These are phyloP conservation scores for Agaricus blazei DNA, from an alignment of 768 basidiomycete species.

Conservation along the genomic window DNA sequence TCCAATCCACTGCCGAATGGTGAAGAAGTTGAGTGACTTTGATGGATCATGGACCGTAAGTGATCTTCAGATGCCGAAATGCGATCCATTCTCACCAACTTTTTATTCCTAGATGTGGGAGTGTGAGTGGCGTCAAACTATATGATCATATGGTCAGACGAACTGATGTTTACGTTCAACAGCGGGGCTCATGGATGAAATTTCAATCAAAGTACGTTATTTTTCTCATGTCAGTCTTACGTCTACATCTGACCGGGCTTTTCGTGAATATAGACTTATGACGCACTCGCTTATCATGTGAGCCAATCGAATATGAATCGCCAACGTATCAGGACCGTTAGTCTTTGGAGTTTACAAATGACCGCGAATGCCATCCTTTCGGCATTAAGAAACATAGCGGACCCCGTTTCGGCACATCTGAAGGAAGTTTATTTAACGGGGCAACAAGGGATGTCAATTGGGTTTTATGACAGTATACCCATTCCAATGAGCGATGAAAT, in stretches of 20 bases:
- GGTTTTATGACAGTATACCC: constrained; percentile 2
- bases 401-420: constrained; percentile 53
- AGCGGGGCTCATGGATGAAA: constrained; percentile 91
- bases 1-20: constrained; percentile 87
- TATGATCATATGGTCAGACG: not conserved
- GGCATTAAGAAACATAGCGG: constrained; percentile 70
- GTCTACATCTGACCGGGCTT: constrained; percentile 3
- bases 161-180: constrained; percentile 16
- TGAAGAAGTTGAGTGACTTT: constrained; percentile 81
- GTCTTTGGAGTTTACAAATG: constrained; percentile 92
- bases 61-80: constrained; percentile 14
- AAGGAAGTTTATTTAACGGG: constrained; percentile 35
- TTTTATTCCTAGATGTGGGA: constrained; percentile 72
- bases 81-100: not conserved
- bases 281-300: constrained; percentile 93
- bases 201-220: constrained; percentile 68
- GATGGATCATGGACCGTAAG: constrained; percentile 95
- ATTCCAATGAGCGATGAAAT: constrained; percentile 1
- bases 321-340: constrained; percentile 79
- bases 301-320: constrained; percentile 86
- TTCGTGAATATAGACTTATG: constrained; percentile 59
- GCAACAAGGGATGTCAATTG: constrained; percentile 7
- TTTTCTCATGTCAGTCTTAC: not conserved
- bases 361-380: constrained; percentile 84
- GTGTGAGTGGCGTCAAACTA: constrained; percentile 44